A percentile compares a stretch with the other conserved stretches of the same genome.
Evolutionary conservation across 2,329 filamentous ascomycete species (phyloP).

Genomic region (Trichoderma sp.): DNA sequence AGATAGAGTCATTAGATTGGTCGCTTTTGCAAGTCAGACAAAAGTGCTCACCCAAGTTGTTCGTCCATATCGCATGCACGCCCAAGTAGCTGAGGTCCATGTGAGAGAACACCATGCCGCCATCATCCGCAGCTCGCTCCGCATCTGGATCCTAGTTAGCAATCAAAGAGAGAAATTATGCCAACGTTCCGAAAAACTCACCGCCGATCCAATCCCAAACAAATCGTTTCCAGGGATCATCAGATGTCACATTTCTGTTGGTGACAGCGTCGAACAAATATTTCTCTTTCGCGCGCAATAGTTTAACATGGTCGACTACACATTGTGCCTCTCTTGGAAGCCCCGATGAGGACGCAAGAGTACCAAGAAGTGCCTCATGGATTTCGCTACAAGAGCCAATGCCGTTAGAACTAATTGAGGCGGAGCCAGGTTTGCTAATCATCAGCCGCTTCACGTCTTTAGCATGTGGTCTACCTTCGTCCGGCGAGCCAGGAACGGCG

Average conservation of each 20-base stretch:
- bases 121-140: constrained; percentile 64
- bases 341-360: constrained; percentile 49
- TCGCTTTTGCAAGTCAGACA: not conserved
- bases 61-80: constrained; percentile 72
- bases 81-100: constrained; percentile 78
- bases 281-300: constrained; percentile 62
- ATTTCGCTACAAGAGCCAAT: constrained; percentile 57
- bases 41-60: constrained; percentile 60
- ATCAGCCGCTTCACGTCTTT: constrained; percentile 36
- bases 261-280: constrained; percentile 66
- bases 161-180: not conserved
- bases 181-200: constrained; percentile 41
- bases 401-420: constrained; percentile 46
- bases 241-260: constrained; percentile 69
- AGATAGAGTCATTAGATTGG: constrained; percentile 21
- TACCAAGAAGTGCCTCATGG: constrained; percentile 58
- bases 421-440: constrained; percentile 40
- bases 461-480: constrained; percentile 35
- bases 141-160: constrained; percentile 52
- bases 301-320: constrained; percentile 60
- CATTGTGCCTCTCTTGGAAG: constrained; percentile 57
- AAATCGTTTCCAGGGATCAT: constrained; percentile 75
- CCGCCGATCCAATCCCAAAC: constrained; percentile 78
- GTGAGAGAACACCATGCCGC: constrained; percentile 70
- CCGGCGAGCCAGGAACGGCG: constrained; percentile 31